Evolutionary conservation across 306 rosid genomes (phyloP).

Genomic region (Gillenia trifoliata): DNA sequence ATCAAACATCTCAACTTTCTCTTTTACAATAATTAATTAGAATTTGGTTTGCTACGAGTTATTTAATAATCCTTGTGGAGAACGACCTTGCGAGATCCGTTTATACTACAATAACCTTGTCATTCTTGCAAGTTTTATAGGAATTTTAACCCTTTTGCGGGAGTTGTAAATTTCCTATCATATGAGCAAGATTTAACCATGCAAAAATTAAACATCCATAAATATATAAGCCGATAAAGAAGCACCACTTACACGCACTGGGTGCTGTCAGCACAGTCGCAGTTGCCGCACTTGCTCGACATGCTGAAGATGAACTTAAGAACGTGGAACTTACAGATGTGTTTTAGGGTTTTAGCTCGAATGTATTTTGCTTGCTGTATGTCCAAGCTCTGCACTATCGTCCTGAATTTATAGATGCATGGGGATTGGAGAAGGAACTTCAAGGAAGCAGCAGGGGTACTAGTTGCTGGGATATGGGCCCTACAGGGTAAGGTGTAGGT

Average conservation of each 20-base stretch:
- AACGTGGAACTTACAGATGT: background rate
- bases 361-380: slow-evolving; percentile 17
- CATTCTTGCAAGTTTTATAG: too few relatives aligned
- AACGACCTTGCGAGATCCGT: too few relatives aligned
- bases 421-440: slow-evolving; percentile 3
- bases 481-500: slow-evolving; percentile 5
- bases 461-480: slow-evolving; percentile 8
- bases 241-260: slow-evolving; percentile 55
- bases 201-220: background rate
- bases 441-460: background rate
- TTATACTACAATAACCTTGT: too few relatives aligned
- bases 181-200: background rate
- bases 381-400: slow-evolving; percentile 24
- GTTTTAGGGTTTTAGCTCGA: background rate
- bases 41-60: too few relatives aligned
- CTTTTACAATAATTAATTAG: too few relatives aligned
- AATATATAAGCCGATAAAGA: background rate
- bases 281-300: slow-evolving; percentile 51
- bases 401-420: slow-evolving; percentile 49
- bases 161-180: too few relatives aligned
- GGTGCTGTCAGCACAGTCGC: slow-evolving; percentile 59
- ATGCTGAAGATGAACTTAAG: slow-evolving; percentile 30
- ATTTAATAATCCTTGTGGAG: too few relatives aligned
- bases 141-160: too few relatives aligned
- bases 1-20: too few relatives aligned